phyloP scores from a whole-genome alignment of 2,329 filamentous ascomycete species.

The Aspergillus udagawae region DNA sequence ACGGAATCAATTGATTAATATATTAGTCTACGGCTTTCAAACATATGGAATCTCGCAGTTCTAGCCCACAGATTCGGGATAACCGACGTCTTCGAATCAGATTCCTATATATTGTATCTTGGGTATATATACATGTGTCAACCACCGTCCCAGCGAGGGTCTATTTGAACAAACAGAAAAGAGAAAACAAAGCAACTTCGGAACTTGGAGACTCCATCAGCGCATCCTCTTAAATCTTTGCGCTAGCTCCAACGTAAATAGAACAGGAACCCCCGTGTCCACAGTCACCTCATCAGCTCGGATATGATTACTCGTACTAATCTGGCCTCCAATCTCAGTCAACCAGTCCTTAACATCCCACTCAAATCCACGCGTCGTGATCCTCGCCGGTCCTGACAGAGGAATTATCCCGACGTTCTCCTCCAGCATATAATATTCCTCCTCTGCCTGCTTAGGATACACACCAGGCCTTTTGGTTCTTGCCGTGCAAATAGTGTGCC shows the following conservation, averaged over 20 bases:
- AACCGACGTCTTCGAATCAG: neutral
- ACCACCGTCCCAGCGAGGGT: neutral
- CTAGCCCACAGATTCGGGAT: neutral
- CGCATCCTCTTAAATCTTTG: slow-evolving; percentile 30
- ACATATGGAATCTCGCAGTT: neutral
- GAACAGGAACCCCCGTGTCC: slow-evolving; percentile 58
- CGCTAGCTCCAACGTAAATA: slow-evolving; percentile 70
- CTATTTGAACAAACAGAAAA: neutral
- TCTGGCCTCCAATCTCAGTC: slow-evolving; percentile 67
- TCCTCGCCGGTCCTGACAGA: slow-evolving; percentile 70
- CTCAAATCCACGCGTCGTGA: slow-evolving; percentile 75
- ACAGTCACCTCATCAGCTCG: slow-evolving; percentile 58
- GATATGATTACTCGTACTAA: slow-evolving; percentile 81
- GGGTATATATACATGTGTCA: neutral
- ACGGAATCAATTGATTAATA: neutral
- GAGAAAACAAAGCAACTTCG: neutral
- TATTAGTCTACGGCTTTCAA: neutral
- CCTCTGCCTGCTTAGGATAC: slow-evolving; percentile 4
- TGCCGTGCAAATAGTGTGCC: slow-evolving; percentile 65
- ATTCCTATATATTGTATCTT: neutral
- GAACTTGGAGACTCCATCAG: slow-evolving; percentile 2
- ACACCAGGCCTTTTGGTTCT: slow-evolving; percentile 25
- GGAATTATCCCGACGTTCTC: slow-evolving; percentile 85
- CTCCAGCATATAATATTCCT: slow-evolving; percentile 53
- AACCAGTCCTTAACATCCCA: slow-evolving; percentile 87